phyloP scores from a whole-genome alignment of 805 yeast genomes.

The Metschnikowia sp. region DNA sequence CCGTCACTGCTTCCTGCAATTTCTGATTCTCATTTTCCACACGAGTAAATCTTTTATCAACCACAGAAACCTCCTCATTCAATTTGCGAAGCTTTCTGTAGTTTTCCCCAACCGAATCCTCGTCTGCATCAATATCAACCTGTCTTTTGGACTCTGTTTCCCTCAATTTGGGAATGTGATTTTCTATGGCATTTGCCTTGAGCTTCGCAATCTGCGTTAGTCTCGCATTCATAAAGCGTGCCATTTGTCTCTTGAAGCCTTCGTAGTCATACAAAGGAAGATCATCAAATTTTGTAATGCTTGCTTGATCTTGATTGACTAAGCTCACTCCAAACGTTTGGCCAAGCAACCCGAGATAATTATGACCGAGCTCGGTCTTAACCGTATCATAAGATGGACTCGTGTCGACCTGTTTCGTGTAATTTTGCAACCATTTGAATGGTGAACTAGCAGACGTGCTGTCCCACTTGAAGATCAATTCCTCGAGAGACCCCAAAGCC shows the following conservation, averaged over 20 bases:
- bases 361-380: constrained; percentile 7
- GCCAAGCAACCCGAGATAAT: constrained; percentile 9
- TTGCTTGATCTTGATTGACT: constrained; percentile 1
- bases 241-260: constrained; percentile 26
- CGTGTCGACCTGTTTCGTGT: constrained; percentile 19
- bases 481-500: constrained; percentile 8
- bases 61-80: constrained; percentile 32
- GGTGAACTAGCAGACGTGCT: constrained; percentile 12
- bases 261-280: constrained; percentile 21
- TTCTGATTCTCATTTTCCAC: constrained; percentile 27
- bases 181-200: constrained; percentile 12
- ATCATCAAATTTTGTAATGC: not conserved
- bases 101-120: constrained; percentile 37
- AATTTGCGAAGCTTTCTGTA: constrained; percentile 36
- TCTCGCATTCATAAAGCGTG: constrained; percentile 24
- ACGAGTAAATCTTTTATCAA: constrained; percentile 32
- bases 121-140: constrained; percentile 30
- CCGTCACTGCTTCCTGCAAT: constrained; percentile 11
- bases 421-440: constrained; percentile 18
- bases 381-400: constrained; percentile 25
- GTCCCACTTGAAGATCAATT: constrained; percentile 30
- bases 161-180: constrained; percentile 23
- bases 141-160: constrained; percentile 31
- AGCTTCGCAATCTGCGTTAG: constrained; percentile 20
- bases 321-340: constrained; percentile 3